Conservation (phyloP, 768 basidiomycete genomes). For the Lactifluus volemus region DNA sequence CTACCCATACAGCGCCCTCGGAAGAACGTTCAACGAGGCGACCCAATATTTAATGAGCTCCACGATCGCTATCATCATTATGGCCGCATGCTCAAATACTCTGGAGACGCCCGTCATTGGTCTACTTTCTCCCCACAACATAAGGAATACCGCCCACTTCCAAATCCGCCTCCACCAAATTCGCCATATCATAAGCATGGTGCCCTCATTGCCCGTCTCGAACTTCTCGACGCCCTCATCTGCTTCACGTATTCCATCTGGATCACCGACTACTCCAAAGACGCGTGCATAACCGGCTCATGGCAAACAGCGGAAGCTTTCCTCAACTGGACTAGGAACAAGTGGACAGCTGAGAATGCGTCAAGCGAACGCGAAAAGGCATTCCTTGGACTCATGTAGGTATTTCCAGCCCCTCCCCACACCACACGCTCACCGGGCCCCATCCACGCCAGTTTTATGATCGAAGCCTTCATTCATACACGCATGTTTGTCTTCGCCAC, state of each 20-base stretch:
- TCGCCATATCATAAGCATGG: conserved; percentile 71
- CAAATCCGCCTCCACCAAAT: conserved; percentile 52
- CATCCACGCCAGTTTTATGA: conserved; percentile 51
- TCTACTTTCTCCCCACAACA: conserved; percentile 59
- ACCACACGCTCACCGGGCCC: conserved; percentile 27
- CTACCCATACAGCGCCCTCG: conserved; percentile 61
- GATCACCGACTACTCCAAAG: conserved; percentile 58
- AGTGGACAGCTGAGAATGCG: conserved; percentile 44
- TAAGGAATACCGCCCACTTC: conserved; percentile 54
- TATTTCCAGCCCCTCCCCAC: conserved; percentile 20
- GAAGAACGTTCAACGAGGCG: conserved; percentile 37
- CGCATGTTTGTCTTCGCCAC: conserved; percentile 40
- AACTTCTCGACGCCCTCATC: conserved; percentile 72
- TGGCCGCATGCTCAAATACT: conserved; percentile 75
- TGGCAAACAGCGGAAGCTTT: conserved; percentile 67
- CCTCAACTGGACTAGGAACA: conserved; percentile 62
- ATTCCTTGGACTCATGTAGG: conserved; percentile 77
- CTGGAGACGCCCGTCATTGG: conserved; percentile 71
- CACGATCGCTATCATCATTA: conserved; percentile 62
- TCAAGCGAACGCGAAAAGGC: conserved; percentile 44
- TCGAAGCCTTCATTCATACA: conserved; percentile 63
- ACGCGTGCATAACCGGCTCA: conserved; percentile 47
- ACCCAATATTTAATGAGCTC: conserved; percentile 48
- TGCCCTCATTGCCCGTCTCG: conserved; percentile 66
- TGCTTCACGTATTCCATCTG: conserved; percentile 81